Conservation (phyloP, 2,329 filamentous ascomycete genomes). For the Colletotrichum tropicicola region DNA sequence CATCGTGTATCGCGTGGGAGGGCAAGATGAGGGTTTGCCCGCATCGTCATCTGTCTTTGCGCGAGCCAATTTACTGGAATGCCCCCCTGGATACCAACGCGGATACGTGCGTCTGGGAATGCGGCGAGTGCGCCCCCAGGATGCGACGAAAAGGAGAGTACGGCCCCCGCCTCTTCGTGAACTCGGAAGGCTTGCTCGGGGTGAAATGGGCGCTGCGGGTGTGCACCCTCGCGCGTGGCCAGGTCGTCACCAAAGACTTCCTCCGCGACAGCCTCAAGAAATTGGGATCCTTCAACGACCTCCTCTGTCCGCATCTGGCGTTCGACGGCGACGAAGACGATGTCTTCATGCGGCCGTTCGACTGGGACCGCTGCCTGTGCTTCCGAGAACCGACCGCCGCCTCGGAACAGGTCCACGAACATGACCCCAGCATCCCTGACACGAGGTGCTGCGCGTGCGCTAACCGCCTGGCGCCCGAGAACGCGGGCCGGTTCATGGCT, state of each 20-base stretch:
- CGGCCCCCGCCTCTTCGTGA: neutral
- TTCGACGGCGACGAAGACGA: neutral
- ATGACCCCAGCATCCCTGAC: neutral
- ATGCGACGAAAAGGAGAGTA: neutral
- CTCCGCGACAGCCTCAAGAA: neutral
- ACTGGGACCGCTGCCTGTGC: neutral
- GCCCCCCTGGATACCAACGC: neutral
- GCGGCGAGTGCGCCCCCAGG: neutral
- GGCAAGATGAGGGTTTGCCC: neutral
- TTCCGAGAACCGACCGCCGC: neutral
- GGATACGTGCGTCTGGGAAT: neutral
- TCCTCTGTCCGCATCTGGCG: neutral
- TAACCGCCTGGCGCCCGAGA: neutral
- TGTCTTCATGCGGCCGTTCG: neutral
- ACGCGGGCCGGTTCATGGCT: neutral
- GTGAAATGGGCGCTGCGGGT: neutral
- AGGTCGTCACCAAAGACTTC: neutral
- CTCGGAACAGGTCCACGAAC: neutral
- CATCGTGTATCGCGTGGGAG: neutral
- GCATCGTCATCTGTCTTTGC: neutral
- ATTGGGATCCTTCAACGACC: neutral
- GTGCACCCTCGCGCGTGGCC: neutral
- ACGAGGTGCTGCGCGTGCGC: neutral
- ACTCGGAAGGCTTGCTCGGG: neutral
- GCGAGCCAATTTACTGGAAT: neutral